Evolutionary conservation across 805 yeast species (phyloP), one percentile per base, ranked within the genome.

Genomic region (Candida michaelii): DNA sequence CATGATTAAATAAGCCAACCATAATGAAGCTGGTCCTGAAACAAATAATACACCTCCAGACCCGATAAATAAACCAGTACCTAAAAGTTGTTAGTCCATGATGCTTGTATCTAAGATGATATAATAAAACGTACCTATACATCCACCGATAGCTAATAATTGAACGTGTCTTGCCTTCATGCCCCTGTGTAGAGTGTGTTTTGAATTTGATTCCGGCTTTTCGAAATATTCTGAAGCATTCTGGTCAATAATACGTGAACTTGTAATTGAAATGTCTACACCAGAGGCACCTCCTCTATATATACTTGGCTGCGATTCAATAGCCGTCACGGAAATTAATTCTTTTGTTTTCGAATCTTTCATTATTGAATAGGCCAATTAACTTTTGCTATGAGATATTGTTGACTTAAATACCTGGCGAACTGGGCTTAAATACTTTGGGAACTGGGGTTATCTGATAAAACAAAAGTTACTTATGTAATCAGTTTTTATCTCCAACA

Each of bases 141-240:
- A 43, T 8, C 93, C 89, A 45, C 93, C 93, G 42, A 88, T 71
- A 30, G 95, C 89, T 54, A 87, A 83, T 80, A 85, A 79, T 46
- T 80, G 75, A 46, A 83, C 77, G 50, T 83, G 89, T 56, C 71
- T 63, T 33, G 65, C 50, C 47, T 66, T 66, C 51, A 69, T 62
- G 8, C 68, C 60, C 44, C 71, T 53, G 41, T 69, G 69, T 52
- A 69, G 59, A 3, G 65, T 49, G 8, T 44, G 48, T 16, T 52
- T 51, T 5, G 29, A 21, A 3, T 15, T 18, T n/a, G 16, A 21
- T 8, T 21, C 23, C 8, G 5, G 5, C 8, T 8, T 21, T 5
- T 24, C 29, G 14, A 14, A 23, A 13, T 32, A 12, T 56, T 17
- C 27, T 3, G 25, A 19, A 27, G 59, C 63, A 16, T 52, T 49